These are phyloP conservation scores for Scalesia atractyloides DNA, from an alignment of 129 eudicot species.

Conservation along the genomic window DNA sequence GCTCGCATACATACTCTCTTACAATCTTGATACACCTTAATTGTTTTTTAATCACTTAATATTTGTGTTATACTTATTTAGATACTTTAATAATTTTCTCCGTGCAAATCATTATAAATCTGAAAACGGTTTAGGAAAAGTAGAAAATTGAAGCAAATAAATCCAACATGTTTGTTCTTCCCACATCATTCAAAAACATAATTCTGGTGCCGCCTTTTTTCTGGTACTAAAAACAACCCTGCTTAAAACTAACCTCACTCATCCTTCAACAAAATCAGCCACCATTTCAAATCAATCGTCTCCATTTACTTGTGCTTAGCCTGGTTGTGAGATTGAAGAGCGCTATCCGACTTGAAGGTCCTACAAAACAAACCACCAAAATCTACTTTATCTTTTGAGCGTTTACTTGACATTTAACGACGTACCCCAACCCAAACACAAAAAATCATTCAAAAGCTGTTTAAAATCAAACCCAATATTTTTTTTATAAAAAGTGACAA, in stretches of 20 bases:
- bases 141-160: background rate
- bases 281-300: conserved; percentile 17
- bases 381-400: no score
- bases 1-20: no score
- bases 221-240: conserved; percentile 19
- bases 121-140: background rate
- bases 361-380: conserved; percentile 35
- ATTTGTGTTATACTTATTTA: no score
- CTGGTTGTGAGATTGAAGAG: conserved; percentile 66
- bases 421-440: no score
- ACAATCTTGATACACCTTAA: no score
- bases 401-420: no score
- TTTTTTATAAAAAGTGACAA: no score
- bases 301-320: conserved; percentile 71
- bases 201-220: conserved; percentile 1
- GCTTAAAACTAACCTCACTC: conserved; percentile 17
- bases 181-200: background rate
- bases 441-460: no score
- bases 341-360: conserved; percentile 66
- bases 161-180: background rate
- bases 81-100: no score
- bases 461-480: no score
- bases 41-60: no score
- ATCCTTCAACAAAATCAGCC: conserved; percentile 29
- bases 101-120: background rate